phyloP scores from a whole-genome alignment of 257 asterid species.

The Nicotiana paniculata region DNA sequence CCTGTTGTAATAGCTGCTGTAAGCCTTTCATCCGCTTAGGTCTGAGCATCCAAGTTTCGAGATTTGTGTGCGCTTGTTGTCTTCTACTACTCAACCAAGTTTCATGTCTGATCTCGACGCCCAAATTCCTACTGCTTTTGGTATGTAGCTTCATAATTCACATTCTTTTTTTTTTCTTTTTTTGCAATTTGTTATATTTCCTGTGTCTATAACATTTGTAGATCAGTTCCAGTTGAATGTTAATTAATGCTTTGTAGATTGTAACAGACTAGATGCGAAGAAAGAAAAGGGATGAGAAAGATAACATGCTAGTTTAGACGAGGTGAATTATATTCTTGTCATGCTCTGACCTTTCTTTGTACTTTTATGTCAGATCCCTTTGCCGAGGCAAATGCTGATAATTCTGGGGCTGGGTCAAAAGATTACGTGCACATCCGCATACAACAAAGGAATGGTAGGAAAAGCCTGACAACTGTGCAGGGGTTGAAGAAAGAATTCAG shows the following conservation, averaged over 20 bases:
- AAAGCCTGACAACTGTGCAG: slow-evolving; percentile 70
- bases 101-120: slow-evolving; percentile 64
- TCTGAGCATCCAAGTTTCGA: slow-evolving; percentile 15
- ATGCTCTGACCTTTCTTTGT: neutral
- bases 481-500: slow-evolving; percentile 65
- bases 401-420: slow-evolving; percentile 63
- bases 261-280: neutral
- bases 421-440: slow-evolving; percentile 63
- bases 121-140: slow-evolving; percentile 49
- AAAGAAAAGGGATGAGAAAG: neutral
- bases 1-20: neutral
- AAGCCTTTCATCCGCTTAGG: slow-evolving; percentile 10
- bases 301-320: neutral
- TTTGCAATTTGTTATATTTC: neutral
- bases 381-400: slow-evolving; percentile 74
- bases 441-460: slow-evolving; percentile 68
- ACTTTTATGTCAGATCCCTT: slow-evolving; percentile 40
- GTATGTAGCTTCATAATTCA: slow-evolving; percentile 20
- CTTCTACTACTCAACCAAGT: slow-evolving; percentile 13
- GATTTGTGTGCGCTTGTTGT: neutral
- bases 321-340: neutral
- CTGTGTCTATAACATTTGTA: neutral
- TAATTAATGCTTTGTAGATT: neutral
- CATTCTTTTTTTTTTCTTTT: neutral
- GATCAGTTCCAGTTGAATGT: neutral